A percentile compares a stretch with the other conserved stretches of the same genome.
Evolutionary conservation across 495 filamentous ascomycete genomes (phyloP).

Genomic region (Daldinia loculata): DNA sequence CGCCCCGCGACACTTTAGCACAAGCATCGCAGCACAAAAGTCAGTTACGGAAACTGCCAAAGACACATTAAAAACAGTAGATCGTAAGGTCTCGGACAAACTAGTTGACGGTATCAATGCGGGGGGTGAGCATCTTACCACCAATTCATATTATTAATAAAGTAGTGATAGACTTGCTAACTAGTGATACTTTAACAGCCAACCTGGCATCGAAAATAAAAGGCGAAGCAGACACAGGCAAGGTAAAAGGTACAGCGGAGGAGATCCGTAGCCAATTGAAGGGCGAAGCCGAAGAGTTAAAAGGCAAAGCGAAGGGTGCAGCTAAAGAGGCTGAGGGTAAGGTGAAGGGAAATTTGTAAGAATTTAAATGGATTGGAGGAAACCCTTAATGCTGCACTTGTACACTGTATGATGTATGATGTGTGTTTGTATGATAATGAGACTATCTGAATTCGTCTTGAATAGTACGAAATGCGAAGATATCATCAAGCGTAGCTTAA

Average conservation of each 20-base stretch:
- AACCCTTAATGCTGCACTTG: not conserved
- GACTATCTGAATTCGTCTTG: not conserved
- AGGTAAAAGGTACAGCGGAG: conserved; percentile 49
- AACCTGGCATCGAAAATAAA: conserved; percentile 57
- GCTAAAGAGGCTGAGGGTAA: conserved; percentile 44
- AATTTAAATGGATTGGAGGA: not conserved
- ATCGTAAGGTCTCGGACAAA: conserved; percentile 63
- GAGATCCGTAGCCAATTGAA: conserved; percentile 52
- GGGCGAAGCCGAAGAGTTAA: conserved; percentile 47
- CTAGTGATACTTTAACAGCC: conserved; percentile 43
- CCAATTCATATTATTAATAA: not conserved
- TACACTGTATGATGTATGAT: not conserved
- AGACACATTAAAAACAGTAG: conserved; percentile 59
- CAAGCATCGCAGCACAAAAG: conserved; percentile 52
- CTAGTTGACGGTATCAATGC: conserved; percentile 64
- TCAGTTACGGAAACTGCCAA: conserved; percentile 57
- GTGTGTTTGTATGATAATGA: conserved; percentile 4
- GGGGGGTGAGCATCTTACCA: conserved; percentile 51
- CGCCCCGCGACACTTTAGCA: conserved; percentile 54
- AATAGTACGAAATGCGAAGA: not conserved
- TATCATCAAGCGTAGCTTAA: not conserved
- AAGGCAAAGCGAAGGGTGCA: conserved; percentile 42
- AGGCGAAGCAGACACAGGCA: conserved; percentile 45
- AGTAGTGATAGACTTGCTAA: conserved; percentile 19
- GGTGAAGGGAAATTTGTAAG: conserved; percentile 42